These are phyloP conservation scores for Penicillium sp. DNA, from an alignment of 2,329 filamentous ascomycete genomes.

Conservation along the genomic window DNA sequence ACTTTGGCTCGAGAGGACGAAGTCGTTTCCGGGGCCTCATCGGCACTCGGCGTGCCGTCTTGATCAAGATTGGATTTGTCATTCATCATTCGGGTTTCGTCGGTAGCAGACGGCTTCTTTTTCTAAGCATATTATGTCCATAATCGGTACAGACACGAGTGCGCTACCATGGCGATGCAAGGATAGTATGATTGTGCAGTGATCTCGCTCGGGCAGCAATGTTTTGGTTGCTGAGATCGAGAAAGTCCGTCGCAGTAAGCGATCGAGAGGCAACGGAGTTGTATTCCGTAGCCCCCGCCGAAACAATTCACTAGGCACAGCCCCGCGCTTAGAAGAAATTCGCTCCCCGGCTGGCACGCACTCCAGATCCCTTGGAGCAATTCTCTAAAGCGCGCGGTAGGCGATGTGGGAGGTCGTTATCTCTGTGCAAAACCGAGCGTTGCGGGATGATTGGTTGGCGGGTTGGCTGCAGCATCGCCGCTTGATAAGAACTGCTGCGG, in stretches of 20 bases:
- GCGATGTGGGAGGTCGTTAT: background rate
- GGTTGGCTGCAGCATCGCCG: too few relatives aligned
- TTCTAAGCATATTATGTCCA: background rate
- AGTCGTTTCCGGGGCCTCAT: conserved; percentile 2
- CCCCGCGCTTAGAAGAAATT: background rate
- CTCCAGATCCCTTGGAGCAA: background rate
- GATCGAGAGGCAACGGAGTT: background rate
- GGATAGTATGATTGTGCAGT: background rate
- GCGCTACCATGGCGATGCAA: background rate
- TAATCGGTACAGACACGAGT: background rate
- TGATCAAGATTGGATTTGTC: conserved; percentile 7
- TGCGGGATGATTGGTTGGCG: background rate
- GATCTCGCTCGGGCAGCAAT: background rate
- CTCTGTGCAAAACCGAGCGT: background rate
- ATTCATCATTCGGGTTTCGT: conserved; percentile 4
- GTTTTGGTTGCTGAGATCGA: background rate
- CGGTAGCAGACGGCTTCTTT: background rate
- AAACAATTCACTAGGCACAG: background rate
- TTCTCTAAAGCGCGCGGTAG: background rate
- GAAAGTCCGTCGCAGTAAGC: too few relatives aligned
- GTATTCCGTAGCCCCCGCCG: too few relatives aligned
- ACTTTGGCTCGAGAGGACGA: conserved; percentile 16
- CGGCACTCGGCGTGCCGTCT: conserved; percentile 8
- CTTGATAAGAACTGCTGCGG: background rate
- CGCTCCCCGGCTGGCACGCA: background rate